Conservation (phyloP, 2,329 filamentous ascomycete species). For the Huntiella decipiens region DNA sequence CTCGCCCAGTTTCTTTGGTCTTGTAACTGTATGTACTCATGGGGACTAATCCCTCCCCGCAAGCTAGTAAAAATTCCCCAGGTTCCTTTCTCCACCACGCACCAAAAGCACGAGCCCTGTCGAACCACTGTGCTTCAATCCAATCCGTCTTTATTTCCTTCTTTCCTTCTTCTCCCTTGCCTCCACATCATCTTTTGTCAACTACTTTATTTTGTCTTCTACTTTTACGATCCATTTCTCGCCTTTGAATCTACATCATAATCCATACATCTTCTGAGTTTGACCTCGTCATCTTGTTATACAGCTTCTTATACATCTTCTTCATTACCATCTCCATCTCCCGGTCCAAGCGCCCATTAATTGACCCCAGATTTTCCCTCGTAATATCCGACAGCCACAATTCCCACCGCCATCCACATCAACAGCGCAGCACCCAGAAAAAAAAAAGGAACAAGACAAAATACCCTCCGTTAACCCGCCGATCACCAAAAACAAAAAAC, state of each 20-base stretch:
- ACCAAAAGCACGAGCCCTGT: too few relatives aligned
- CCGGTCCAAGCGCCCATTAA: neutral
- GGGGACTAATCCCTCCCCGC: too few relatives aligned
- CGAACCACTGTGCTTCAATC: neutral
- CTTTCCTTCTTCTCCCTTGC: neutral
- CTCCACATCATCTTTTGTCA: neutral
- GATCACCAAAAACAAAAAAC: too few relatives aligned
- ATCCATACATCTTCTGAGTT: too few relatives aligned
- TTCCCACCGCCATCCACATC: neutral
- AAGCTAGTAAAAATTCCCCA: too few relatives aligned
- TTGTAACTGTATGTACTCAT: too few relatives aligned
- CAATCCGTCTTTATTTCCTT: neutral
- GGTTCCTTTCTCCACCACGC: too few relatives aligned
- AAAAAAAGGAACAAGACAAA: too few relatives aligned
- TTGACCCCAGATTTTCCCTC: neutral
- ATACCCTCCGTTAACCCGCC: too few relatives aligned
- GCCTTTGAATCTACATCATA: neutral
- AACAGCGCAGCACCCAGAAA: neutral
- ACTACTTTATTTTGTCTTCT: neutral
- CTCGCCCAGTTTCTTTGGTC: too few relatives aligned
- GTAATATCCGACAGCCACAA: neutral
- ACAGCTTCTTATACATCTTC: neutral
- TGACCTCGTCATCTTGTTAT: neutral
- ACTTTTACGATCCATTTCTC: neutral
- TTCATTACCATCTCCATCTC: neutral